Evolutionary conservation across 306 rosid genomes (phyloP).

Genomic region (Trichosanthes truncata): DNA sequence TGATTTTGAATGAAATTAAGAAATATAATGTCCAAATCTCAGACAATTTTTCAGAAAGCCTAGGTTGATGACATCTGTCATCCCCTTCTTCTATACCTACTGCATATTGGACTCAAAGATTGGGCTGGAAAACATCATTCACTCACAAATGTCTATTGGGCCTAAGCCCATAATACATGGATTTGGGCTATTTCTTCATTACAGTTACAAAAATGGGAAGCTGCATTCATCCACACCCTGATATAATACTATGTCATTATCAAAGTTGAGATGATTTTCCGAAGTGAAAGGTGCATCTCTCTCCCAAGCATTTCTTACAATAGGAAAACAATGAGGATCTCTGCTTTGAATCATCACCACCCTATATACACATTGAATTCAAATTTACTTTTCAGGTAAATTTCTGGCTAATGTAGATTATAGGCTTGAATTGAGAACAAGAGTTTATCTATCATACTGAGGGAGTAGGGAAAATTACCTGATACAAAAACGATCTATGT

Average conservation of each 20-base stretch:
- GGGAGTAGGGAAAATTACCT: constrained; percentile 14
- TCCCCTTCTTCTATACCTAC: not conserved
- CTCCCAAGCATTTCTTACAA: not conserved
- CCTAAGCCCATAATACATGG: not conserved
- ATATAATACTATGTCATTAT: not conserved
- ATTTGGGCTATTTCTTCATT: not conserved
- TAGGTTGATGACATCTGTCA: not conserved
- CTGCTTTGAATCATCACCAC: not conserved
- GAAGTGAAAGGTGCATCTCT: not conserved
- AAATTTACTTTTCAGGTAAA: not conserved
- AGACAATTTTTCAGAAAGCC: not conserved
- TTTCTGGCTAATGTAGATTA: not conserved
- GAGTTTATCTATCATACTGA: not conserved
- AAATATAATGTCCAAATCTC: not conserved
- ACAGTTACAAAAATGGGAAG: not conserved
- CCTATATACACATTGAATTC: not conserved
- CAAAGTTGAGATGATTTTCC: not conserved
- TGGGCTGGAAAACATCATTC: not conserved
- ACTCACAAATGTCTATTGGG: not conserved
- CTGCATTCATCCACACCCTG: not conserved
- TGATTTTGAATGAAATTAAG: not conserved
- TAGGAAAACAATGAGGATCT: not conserved
- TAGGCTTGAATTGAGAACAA: not conserved
- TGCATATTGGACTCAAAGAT: not conserved
- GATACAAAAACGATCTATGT: not conserved